Evolutionary conservation across 768 basidiomycete species (phyloP), one percentile per base, ranked within the genome.

Genomic region (Auricularia heimuer): DNA sequence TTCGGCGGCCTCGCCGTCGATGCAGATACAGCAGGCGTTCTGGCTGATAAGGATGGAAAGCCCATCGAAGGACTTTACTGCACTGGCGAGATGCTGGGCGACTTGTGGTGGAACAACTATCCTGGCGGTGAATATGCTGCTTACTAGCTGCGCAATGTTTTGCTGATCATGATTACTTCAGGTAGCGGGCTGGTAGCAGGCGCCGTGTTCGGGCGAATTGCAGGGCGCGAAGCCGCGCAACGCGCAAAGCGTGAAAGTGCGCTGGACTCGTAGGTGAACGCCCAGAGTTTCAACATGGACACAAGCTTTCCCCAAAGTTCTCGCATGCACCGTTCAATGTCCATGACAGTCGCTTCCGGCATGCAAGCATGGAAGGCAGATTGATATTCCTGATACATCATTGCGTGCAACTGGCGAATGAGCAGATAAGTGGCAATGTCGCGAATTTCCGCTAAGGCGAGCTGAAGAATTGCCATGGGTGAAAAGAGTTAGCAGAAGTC

Each of bases 21-120:
- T 68, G 79, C 84, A 0, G 69, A 75, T 16, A 85, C 82, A 0
- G 79, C 82, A 10, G 80, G 72, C 1, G 85, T 88, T 4, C 61
- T 86, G 1, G 79, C 78, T 0, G 77, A 77, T 34, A 69, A 71
- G 61, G 78, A 73, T 1, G 78, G 77, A 10, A 68, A 71, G 16
- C 69, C 72, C 11, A 85, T 89, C 42, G 71, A 68, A 7, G 85
- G 87, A 2, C 70, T 89, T 45, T 87, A 83, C 71, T 86, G 84
- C 68, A 78, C 85, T 1, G 88, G 87, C 14, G 88, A 88, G 73
- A 83, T 88, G 80, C 82, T 88, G 0, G 86, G 86, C 3, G 82
- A 81, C 11, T 69, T 89, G 61, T 89, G 84, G 69, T 84, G 82
- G 67, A 73, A 75, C 29, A 89, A 88, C 69, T 89, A 89, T 69